Base-by-base conservation (phyloP, 768 basidiomycete genomes). In the Peribolospora kevripleyi region DNA sequence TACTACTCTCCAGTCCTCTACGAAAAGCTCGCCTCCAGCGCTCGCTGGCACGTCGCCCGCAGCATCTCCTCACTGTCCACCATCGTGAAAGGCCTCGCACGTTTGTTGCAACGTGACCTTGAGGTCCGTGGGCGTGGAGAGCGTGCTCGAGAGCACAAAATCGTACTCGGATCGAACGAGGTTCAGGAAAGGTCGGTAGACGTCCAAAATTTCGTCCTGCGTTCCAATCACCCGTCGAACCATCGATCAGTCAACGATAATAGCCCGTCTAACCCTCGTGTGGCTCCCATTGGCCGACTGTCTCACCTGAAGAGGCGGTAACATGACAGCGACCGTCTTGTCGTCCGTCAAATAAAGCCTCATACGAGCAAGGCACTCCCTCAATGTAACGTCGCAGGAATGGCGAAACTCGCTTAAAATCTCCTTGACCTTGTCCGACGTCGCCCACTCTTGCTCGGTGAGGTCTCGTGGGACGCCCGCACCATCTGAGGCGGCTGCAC, bases 271-370 rank as follows among this genome's bases (percentile, higher is more conserved):
- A 37, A 10, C 41, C 2, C 7, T 48, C 51, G 9, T 14, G 7
- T 8, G 40, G 41, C 14, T 13, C 9, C 5, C 45, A 50, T 38
- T 40, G 8, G 8, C 14, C 6, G 9, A 36, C 36, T 14, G 3
- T 64, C 68, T 58, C 43, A 69, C 69, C 56, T 66, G 58, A 37
- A 83, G 72, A 59, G 88, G 86, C 40, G 75, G 74, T 39, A 93
- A 67, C 53, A 97, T 70, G 6, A 95, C 80, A 3, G 71, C 71
- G 41, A 82, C 82, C 4, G 86, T 86, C 56, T 79, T 71, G 55
- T 77, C 76, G 61, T 88, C 82, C 61, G 80, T 79, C 6, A 98
- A 73, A 65, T 90, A 97, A 55, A 84, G 61, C 62, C 74, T 71
- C 64, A 93, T 67, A 54, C 78, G 73, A 6, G 66, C 71, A 13